These are phyloP conservation scores for Porogramme epimiltina DNA, from an alignment of 1,284 basidiomycete species.

Conservation along the genomic window DNA sequence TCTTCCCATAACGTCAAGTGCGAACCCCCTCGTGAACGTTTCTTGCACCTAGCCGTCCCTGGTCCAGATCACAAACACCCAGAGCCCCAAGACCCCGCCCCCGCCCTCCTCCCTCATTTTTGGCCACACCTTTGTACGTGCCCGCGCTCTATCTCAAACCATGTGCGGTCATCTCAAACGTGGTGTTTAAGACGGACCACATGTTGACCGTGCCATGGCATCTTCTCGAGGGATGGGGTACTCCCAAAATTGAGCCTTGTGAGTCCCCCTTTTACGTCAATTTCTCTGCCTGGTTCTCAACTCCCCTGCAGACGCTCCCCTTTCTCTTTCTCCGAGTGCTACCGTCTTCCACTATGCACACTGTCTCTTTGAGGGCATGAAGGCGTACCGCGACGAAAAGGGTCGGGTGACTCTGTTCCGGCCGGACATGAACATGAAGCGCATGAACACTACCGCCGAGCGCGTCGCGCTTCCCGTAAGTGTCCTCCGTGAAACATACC, in stretches of 20 bases:
- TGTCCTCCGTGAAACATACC: slow-evolving; percentile 4
- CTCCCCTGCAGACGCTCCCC: slow-evolving; percentile 27
- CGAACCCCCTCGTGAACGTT: too few relatives aligned
- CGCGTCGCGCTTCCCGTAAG: slow-evolving; percentile 79
- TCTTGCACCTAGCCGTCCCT: slow-evolving; percentile 52
- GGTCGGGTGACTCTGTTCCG: slow-evolving; percentile 90
- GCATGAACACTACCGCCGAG: slow-evolving; percentile 80
- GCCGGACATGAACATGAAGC: slow-evolving; percentile 98
- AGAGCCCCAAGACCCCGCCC: slow-evolving; percentile 54
- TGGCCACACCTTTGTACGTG: slow-evolving; percentile 70
- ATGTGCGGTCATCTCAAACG: neutral
- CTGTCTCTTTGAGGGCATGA: slow-evolving; percentile 93
- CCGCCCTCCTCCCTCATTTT: slow-evolving; percentile 59
- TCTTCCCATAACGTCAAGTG: too few relatives aligned
- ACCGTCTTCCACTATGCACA: slow-evolving; percentile 96
- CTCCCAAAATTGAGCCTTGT: slow-evolving; percentile 87
- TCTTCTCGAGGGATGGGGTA: slow-evolving; percentile 74
- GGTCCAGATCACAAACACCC: slow-evolving; percentile 51
- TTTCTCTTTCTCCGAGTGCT: slow-evolving; percentile 80
- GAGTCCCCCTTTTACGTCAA: slow-evolving; percentile 24
- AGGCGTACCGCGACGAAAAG: slow-evolving; percentile 85
- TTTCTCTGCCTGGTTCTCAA: neutral
- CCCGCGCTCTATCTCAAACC: neutral
- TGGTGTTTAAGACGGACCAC: slow-evolving; percentile 75
- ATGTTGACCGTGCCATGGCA: slow-evolving; percentile 91